phyloP scores from a whole-genome alignment of 2,329 filamentous ascomycete genomes.

The Beauveria scarabaeidicola region DNA sequence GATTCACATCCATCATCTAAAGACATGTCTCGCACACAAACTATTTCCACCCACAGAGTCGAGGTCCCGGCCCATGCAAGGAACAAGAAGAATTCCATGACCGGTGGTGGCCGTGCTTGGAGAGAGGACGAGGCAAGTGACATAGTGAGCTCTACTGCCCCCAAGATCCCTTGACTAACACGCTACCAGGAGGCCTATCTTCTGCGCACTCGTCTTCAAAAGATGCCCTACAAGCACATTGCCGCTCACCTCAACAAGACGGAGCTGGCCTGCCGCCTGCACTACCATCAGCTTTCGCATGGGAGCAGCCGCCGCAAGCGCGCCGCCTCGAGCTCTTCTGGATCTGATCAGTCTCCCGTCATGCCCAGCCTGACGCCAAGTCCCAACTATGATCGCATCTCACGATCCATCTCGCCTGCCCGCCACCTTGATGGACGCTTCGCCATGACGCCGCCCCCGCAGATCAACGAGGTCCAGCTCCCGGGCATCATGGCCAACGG shows the following conservation, averaged over 20 bases:
- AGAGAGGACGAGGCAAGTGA: constrained; percentile 70
- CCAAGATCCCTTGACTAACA: constrained; percentile 10
- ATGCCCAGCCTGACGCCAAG: constrained; percentile 40
- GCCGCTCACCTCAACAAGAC: constrained; percentile 80
- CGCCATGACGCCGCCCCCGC: constrained; percentile 32
- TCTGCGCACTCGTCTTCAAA: constrained; percentile 73
- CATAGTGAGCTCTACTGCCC: neutral
- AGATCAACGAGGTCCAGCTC: constrained; percentile 39
- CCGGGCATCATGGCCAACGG: constrained; percentile 41
- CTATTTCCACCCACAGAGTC: constrained; percentile 33
- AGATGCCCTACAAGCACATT: constrained; percentile 89
- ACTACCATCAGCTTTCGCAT: constrained; percentile 79
- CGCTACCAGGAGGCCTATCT: constrained; percentile 65
- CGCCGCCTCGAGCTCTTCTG: constrained; percentile 60
- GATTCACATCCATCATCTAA: constrained; percentile 20
- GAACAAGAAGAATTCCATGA: constrained; percentile 59
- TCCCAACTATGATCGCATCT: constrained; percentile 39
- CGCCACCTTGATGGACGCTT: constrained; percentile 32
- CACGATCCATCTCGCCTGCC: constrained; percentile 41
- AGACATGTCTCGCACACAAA: constrained; percentile 44
- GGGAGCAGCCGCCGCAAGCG: constrained; percentile 74
- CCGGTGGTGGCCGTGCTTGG: constrained; percentile 72
- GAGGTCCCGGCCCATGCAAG: constrained; percentile 49
- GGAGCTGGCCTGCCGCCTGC: constrained; percentile 76
- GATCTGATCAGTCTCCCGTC: constrained; percentile 44